These are phyloP conservation scores for Erucastrum elatum DNA, from an alignment of 345 rosid genomes.

Conservation along the genomic window DNA sequence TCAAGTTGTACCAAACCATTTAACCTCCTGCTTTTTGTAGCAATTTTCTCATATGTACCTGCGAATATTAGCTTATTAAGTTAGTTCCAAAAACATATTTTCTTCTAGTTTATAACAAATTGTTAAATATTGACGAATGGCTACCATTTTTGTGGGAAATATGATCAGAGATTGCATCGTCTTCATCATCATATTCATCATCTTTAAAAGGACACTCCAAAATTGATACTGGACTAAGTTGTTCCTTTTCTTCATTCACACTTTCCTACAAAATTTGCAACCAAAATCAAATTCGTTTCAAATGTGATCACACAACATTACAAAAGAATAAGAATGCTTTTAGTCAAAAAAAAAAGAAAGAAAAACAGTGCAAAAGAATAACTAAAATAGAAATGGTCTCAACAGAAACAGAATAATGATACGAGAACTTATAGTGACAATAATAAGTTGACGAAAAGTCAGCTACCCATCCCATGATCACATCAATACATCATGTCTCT, in stretches of 20 bases:
- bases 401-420: not conserved
- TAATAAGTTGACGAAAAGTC: conserved; percentile 38
- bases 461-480: conserved; percentile 35
- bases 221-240: conserved; percentile 79
- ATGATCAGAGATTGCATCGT: not conserved
- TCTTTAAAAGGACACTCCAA: conserved; percentile 79
- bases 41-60: conserved; percentile 52
- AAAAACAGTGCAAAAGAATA: not conserved
- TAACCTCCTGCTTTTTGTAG: conserved; percentile 42
- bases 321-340: too few relatives aligned
- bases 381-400: not conserved
- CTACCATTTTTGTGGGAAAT: conserved; percentile 18
- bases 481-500: conserved; percentile 26
- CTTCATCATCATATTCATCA: conserved; percentile 44
- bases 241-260: conserved; percentile 66
- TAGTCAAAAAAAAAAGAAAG: not conserved
- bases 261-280: conserved; percentile 45
- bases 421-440: not conserved
- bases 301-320: not conserved
- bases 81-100: not conserved
- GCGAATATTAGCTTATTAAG: not conserved
- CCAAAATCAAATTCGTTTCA: not conserved
- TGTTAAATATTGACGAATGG: too few relatives aligned
- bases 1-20: conserved; percentile 48
- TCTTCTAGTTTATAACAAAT: not conserved